These are phyloP conservation scores for Acacia melanoxylon DNA, from an alignment of 306 rosid species.

Conservation along the genomic window DNA sequence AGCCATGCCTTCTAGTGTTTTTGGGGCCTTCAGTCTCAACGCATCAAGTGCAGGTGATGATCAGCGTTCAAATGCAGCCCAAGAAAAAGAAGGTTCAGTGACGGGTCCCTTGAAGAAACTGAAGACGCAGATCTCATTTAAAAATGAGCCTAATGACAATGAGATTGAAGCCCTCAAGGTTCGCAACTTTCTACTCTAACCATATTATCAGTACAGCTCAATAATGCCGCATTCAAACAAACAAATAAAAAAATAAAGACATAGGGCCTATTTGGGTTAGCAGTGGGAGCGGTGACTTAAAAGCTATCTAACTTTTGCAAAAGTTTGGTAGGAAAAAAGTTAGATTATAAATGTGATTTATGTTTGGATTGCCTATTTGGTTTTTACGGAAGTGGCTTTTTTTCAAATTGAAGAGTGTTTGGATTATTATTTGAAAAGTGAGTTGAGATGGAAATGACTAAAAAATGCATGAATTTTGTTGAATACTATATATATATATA, in stretches of 20 bases:
- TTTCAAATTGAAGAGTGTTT: no score
- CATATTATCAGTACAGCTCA: not conserved
- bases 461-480: no score
- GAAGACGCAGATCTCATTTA: not conserved
- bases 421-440: no score
- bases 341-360: no score
- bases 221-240: constrained; percentile 1
- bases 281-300: no score
- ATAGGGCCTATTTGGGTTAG: no score
- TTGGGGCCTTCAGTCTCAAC: constrained; percentile 28
- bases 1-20: constrained; percentile 21
- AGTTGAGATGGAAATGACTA: no score
- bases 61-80: not conserved
- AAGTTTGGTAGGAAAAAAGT: no score
- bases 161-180: constrained; percentile 18
- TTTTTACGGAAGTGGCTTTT: no score
- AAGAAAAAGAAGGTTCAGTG: not conserved
- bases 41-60: constrained; percentile 22
- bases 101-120: not conserved
- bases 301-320: no score
- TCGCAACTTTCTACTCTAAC: not conserved
- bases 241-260: not conserved
- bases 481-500: no score
- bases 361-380: no score
- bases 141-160: accelerated